Evolutionary conservation across 495 filamentous ascomycete species (phyloP).

Genomic region (Pseudevernia furfuracea): DNA sequence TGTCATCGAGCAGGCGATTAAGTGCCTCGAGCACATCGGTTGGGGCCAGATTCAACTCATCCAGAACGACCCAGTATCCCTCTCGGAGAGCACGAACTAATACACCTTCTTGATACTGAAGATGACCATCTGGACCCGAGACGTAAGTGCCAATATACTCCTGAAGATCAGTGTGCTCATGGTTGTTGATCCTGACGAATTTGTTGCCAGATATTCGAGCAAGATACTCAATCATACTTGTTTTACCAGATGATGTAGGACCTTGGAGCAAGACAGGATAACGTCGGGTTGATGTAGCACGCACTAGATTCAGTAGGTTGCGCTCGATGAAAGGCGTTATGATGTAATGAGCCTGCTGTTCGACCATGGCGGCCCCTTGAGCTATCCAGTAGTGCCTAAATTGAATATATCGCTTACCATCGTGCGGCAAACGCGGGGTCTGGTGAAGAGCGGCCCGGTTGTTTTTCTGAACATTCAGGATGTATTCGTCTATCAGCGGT

Average conservation of each 20-base stretch:
- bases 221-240: constrained; percentile 97
- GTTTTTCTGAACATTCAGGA: constrained; percentile 62
- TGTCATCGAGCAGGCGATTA: constrained; percentile 92
- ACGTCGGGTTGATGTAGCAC: constrained; percentile 81
- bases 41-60: constrained; percentile 92
- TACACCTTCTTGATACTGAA: constrained; percentile 90
- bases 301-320: constrained; percentile 86
- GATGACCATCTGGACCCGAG: constrained; percentile 71
- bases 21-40: constrained; percentile 94
- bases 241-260: constrained; percentile 94
- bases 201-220: constrained; percentile 93
- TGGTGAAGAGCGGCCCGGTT: constrained; percentile 60
- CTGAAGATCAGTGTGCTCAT: constrained; percentile 96
- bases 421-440: constrained; percentile 63
- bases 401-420: constrained; percentile 71
- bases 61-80: constrained; percentile 95
- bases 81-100: constrained; percentile 84
- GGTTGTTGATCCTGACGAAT: constrained; percentile 98
- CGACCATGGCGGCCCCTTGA: constrained; percentile 54
- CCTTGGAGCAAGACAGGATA: constrained; percentile 97
- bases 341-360: constrained; percentile 84
- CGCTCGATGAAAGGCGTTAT: constrained; percentile 90
- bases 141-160: constrained; percentile 95
- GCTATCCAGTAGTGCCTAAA: constrained; percentile 92
- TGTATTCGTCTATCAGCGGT: constrained; percentile 71